Evolutionary conservation across 257 asterid genomes (phyloP).

Genomic region (Verbascum thapsus): DNA sequence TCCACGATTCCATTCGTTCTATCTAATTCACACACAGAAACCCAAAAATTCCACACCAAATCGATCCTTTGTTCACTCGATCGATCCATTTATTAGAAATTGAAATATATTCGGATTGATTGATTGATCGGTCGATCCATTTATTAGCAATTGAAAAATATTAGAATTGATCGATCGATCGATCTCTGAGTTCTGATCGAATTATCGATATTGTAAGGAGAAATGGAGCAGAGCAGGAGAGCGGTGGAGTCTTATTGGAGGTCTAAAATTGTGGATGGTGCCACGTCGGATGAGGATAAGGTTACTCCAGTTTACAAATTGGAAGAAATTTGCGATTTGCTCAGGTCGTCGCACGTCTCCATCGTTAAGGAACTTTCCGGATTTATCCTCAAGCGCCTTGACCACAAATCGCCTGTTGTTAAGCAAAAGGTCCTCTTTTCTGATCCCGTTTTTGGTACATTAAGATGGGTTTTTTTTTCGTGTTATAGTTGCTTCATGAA

Average conservation of each 20-base stretch:
- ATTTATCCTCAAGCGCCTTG: constrained; percentile 90
- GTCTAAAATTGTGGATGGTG: constrained; percentile 78
- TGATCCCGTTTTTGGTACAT: background rate
- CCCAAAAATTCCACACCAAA: constrained; percentile 23
- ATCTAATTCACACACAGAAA: constrained; percentile 11
- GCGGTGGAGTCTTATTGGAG: constrained; percentile 99
- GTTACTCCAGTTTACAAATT: constrained; percentile 94
- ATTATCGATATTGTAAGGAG: constrained; percentile 3
- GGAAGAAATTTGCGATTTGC: constrained; percentile 91
- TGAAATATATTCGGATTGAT: constrained; percentile 23
- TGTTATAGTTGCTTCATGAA: background rate
- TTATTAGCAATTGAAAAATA: background rate
- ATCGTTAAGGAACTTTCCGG: constrained; percentile 89
- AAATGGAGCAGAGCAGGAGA: constrained; percentile 95
- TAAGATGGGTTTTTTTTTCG: background rate
- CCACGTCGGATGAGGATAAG: constrained; percentile 94
- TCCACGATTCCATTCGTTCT: constrained; percentile 16
- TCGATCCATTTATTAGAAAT: constrained; percentile 18
- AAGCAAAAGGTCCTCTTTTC: constrained; percentile 65
- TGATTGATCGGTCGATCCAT: constrained; percentile 25
- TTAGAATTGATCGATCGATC: constrained; percentile 15
- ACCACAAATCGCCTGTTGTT: constrained; percentile 86
- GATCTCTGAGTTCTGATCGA: constrained; percentile 33
- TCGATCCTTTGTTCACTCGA: background rate
- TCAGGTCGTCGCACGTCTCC: constrained; percentile 72